Percentiles rank a stretch among this genome's conserved stretches.
These are phyloP conservation scores for Stevia rebaudiana DNA, from an alignment of 140 eudicot species.

Conservation along the genomic window DNA sequence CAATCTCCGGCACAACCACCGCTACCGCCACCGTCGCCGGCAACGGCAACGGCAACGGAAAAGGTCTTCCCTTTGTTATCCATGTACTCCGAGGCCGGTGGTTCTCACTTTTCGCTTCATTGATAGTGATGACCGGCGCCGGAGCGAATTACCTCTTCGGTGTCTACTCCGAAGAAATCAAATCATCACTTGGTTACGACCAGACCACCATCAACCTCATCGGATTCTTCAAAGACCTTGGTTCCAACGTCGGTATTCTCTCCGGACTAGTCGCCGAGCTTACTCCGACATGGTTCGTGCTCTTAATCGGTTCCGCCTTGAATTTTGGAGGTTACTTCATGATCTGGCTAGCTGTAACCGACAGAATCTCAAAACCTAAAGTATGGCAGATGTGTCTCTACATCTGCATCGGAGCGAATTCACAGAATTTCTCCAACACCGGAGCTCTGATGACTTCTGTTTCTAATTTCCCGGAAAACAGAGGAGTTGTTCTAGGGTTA, in stretches of 20 bases:
- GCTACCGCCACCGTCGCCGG: conserved; percentile 4
- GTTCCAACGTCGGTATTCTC: conserved; percentile 46
- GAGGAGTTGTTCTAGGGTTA: conserved; percentile 47
- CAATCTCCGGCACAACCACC: conserved; percentile 10
- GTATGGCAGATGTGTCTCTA: conserved; percentile 53
- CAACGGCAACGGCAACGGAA: too few species aligned
- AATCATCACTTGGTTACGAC: conserved; percentile 42
- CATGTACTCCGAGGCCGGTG: conserved; percentile 38
- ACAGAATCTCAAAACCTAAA: conserved; percentile 32
- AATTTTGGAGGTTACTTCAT: conserved; percentile 40
- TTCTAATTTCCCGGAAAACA: conserved; percentile 42
- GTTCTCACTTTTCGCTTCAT: conserved; percentile 45
- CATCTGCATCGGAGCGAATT: conserved; percentile 49
- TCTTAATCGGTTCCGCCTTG: conserved; percentile 40
- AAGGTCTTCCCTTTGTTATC: conserved; percentile 17
- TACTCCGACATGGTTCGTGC: conserved; percentile 47
- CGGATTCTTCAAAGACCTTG: conserved; percentile 51
- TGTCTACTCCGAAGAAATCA: conserved; percentile 43
- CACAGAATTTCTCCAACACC: conserved; percentile 49
- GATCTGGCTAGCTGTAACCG: conserved; percentile 45
- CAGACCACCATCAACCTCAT: conserved; percentile 48
- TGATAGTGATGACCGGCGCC: conserved; percentile 39
- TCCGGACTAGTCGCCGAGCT: conserved; percentile 43
- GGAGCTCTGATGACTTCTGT: conserved; percentile 49
- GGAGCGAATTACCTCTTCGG: conserved; percentile 46